These are phyloP conservation scores for Picea glauca DNA, from an alignment of 75 land plant genomes.

Conservation along the genomic window DNA sequence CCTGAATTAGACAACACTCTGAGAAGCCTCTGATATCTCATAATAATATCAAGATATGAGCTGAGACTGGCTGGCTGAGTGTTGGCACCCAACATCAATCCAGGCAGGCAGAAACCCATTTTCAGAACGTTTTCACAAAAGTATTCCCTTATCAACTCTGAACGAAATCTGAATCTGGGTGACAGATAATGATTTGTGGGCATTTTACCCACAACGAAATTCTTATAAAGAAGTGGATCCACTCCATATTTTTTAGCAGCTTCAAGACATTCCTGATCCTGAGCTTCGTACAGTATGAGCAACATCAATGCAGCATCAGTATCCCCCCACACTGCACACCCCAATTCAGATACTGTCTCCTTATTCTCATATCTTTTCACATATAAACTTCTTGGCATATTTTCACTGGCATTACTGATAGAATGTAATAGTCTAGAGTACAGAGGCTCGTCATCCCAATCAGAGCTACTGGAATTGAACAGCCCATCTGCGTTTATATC, in stretches of 20 bases:
- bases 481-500: no score
- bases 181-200: no score
- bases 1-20: not conserved
- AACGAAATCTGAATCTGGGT: no score
- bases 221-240: not conserved
- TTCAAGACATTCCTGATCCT: slow-evolving; percentile 7
- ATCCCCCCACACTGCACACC: not conserved
- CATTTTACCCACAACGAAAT: not conserved
- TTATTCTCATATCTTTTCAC: not conserved
- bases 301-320: slow-evolving; percentile 12
- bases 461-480: no score
- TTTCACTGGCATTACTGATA: no score
- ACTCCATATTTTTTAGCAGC: not conserved
- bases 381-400: no score
- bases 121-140: not conserved
- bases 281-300: slow-evolving; percentile 8
- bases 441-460: no score
- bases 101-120: no score
- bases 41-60: slow-evolving; percentile 21
- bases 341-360: not conserved
- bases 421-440: no score
- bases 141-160: not conserved
- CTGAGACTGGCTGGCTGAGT: not conserved
- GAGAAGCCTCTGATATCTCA: slow-evolving; percentile 25
- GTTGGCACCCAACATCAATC: no score